Evolutionary conservation across 2,329 filamentous ascomycete species (phyloP), one percentile per base, ranked within the genome.

Genomic region (Trichoderma gracile): DNA sequence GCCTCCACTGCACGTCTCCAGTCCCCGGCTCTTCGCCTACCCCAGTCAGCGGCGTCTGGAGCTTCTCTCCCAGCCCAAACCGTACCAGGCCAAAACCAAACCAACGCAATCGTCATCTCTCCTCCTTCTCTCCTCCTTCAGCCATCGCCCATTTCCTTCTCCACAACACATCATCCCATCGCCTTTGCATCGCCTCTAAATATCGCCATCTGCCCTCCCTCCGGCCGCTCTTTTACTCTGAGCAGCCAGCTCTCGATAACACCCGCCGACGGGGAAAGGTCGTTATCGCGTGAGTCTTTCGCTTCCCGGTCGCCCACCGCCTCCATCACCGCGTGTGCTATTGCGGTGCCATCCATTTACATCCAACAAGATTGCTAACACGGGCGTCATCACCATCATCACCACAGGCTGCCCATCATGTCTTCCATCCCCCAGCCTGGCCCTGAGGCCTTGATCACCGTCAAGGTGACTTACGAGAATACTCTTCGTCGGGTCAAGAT

Each of bases 401-500:
- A 62, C 45, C 10, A 55, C 50, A 61, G 57, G 38, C 33, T 27
- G 52, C 27, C 40, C 64, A 66, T 49, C 53, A 66, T 66, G 65
- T 40, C 65, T 47, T 66, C 65, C 42, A 42, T 30, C 53, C 40
- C 47, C 55, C 46, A 55, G 50, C 19, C 42, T 42, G 67, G 67
- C 47, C 70, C 71, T 40, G 76, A 78, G 58, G 68, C 72, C 69
- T 68, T 73, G 67, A 90, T 98, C 78, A 92, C 90, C 69, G 82
- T 97, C 80, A 98, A 98, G 82, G 84, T 96, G 74, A 85, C 86
- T 73, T 87, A 90, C 73, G 87, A 93, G 73, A 91, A 91, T 66
- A 81, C 79, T 72, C 90, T 88, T 72, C 88, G 90, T 73, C 90
- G 93, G 71, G 91, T 96, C 81, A 97, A 96, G 84, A 84, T 98